These are phyloP conservation scores for Achlya hypogyna DNA, from an alignment of 352 stramenopile species.

Conservation along the genomic window DNA sequence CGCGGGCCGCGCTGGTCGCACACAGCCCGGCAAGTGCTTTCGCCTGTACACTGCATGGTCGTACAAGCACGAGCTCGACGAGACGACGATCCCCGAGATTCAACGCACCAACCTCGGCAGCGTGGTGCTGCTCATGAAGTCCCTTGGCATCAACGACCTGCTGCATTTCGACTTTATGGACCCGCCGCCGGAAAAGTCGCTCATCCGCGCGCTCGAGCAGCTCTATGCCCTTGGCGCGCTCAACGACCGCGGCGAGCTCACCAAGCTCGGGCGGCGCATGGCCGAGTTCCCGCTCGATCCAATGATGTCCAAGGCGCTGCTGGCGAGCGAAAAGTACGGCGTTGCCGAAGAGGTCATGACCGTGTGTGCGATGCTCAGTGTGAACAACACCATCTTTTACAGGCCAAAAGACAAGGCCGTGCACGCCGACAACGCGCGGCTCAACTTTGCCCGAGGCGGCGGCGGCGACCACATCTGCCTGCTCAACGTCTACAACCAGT, in stretches of 20 bases:
- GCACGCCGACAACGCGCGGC: slow-evolving; percentile 95
- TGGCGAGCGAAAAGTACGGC: slow-evolving; percentile 88
- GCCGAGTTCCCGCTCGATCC: slow-evolving; percentile 94
- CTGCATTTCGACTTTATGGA: slow-evolving; percentile 99
- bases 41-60: slow-evolving; percentile 98
- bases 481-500: slow-evolving; percentile 97
- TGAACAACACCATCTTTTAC: slow-evolving; percentile 98
- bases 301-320: slow-evolving; percentile 91
- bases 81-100: slow-evolving; percentile 98
- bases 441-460: slow-evolving; percentile 96
- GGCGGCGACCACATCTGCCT: slow-evolving; percentile 97
- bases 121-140: slow-evolving; percentile 99
- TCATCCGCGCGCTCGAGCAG: slow-evolving; percentile 97
- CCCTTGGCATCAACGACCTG: slow-evolving; percentile 98
- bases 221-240: slow-evolving; percentile 98
- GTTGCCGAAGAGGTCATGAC: slow-evolving; percentile 93
- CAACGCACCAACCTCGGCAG: slow-evolving; percentile 95
- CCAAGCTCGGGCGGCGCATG: slow-evolving; percentile 92
- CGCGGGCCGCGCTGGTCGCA: slow-evolving; percentile 91
- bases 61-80: slow-evolving; percentile 97
- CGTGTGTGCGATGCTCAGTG: slow-evolving; percentile 96
- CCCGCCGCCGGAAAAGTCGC: slow-evolving; percentile 94
- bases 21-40: slow-evolving; percentile 97
- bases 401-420: slow-evolving; percentile 98
- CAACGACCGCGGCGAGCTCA: slow-evolving; percentile 98